Conservation (phyloP, 306 rosid genomes). For the Prunus dulcis region DNA sequence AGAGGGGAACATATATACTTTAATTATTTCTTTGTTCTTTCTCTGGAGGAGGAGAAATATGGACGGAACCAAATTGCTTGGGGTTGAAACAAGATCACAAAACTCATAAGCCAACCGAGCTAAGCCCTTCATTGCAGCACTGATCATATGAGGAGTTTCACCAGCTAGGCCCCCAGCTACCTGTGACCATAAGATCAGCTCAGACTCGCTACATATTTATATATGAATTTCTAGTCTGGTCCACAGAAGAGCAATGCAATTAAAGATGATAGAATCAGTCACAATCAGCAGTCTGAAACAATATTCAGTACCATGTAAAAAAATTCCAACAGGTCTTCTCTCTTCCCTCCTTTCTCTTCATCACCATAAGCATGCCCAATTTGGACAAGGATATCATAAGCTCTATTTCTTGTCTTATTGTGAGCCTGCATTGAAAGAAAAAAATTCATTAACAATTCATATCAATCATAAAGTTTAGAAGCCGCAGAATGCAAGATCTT, state of each 20-base stretch:
- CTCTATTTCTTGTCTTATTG: slow-evolving; percentile 87
- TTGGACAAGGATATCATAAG: slow-evolving; percentile 87
- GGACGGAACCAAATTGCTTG: slow-evolving; percentile 60
- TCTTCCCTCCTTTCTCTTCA: slow-evolving; percentile 70
- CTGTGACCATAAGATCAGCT: slow-evolving; percentile 37
- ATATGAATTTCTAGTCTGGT: background rate
- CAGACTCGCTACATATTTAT: background rate
- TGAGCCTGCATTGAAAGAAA: slow-evolving; percentile 56
- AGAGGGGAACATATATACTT: slow-evolving; percentile 40
- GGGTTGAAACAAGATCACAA: slow-evolving; percentile 69
- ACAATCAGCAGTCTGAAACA: background rate
- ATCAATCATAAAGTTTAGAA: background rate
- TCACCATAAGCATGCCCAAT: slow-evolving; percentile 84
- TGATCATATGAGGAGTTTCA: slow-evolving; percentile 84
- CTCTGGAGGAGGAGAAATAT: slow-evolving; percentile 58
- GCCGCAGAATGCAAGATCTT: background rate
- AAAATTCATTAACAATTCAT: slow-evolving; percentile 10
- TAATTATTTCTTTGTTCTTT: slow-evolving; percentile 70
- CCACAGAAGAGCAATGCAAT: background rate
- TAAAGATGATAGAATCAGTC: background rate
- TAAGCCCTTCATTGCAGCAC: slow-evolving; percentile 87
- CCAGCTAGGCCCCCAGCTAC: slow-evolving; percentile 76
- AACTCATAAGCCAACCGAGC: slow-evolving; percentile 96
- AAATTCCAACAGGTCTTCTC: slow-evolving; percentile 47
- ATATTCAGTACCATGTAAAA: slow-evolving; percentile 59